A percentile compares a stretch with the other conserved stretches of the same genome.
phyloP scores from a whole-genome alignment of 352 stramenopile genomes.

The Halophytophthora polymorphica region DNA sequence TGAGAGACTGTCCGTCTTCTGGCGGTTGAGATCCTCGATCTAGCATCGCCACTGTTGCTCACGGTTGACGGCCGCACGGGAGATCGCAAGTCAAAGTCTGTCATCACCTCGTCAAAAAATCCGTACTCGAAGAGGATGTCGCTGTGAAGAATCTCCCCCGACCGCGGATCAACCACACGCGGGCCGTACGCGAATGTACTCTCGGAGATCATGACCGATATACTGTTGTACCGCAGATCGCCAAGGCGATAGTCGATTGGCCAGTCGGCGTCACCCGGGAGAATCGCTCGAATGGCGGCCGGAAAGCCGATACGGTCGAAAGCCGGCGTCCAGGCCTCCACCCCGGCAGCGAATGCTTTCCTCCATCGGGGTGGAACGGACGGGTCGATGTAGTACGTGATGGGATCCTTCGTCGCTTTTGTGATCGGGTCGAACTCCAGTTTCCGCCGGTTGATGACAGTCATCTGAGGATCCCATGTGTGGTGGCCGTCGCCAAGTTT shows the following conservation, averaged over 20 bases:
- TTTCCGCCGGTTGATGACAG: slow-evolving; percentile 68
- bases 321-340: slow-evolving; percentile 73
- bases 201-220: slow-evolving; percentile 83
- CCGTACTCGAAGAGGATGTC: slow-evolving; percentile 86
- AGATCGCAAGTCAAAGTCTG: slow-evolving; percentile 48
- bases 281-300: slow-evolving; percentile 63
- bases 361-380: slow-evolving; percentile 72
- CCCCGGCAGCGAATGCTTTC: slow-evolving; percentile 50
- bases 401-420: slow-evolving; percentile 40
- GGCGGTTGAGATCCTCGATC: not conserved
- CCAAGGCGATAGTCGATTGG: slow-evolving; percentile 77
- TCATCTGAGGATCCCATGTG: slow-evolving; percentile 54
- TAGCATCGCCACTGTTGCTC: slow-evolving; percentile 1
- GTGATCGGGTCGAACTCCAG: slow-evolving; percentile 41
- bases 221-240: slow-evolving; percentile 84
- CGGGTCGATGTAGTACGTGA: slow-evolving; percentile 85
- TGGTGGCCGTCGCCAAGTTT: slow-evolving; percentile 36
- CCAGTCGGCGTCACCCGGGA: slow-evolving; percentile 69
- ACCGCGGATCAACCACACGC: slow-evolving; percentile 69
- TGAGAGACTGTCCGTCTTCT: not conserved
- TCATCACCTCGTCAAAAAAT: slow-evolving; percentile 73
- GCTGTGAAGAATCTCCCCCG: slow-evolving; percentile 84
- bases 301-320: slow-evolving; percentile 75
- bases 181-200: slow-evolving; percentile 70
- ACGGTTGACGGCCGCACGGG: slow-evolving; percentile 26